Evolutionary conservation across 2,329 filamentous ascomycete genomes (phyloP).

Genomic region (Arthrobotrys musiformis): DNA sequence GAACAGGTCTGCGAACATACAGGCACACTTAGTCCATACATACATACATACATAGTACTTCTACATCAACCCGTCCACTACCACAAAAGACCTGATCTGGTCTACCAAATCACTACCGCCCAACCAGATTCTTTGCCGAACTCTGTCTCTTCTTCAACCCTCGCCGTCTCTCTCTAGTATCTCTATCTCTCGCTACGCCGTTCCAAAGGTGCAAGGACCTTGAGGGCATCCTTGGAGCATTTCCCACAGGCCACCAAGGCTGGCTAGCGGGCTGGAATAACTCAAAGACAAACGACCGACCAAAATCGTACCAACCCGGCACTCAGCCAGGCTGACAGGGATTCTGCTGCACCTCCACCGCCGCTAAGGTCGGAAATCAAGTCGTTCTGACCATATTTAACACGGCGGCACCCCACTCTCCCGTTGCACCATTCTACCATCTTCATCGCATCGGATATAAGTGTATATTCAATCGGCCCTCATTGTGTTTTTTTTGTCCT

Average conservation of each 20-base stretch:
- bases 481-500: background rate
- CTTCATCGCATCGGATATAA: constrained; percentile 8
- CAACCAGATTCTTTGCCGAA: too few species aligned
- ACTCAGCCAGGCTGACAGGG: constrained; percentile 55
- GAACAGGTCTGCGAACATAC: background rate
- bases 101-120: too few species aligned
- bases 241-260: constrained; percentile 16
- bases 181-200: constrained; percentile 7
- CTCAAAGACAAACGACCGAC: background rate
- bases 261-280: constrained; percentile 31
- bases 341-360: constrained; percentile 13
- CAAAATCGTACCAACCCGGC: constrained; percentile 44
- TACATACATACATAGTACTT: too few species aligned
- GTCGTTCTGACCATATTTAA: constrained; percentile 39
- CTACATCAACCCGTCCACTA: too few species aligned
- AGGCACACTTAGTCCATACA: background rate
- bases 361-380: constrained; percentile 38
- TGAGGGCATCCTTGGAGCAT: constrained; percentile 12
- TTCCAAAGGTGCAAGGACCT: background rate
- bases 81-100: too few species aligned
- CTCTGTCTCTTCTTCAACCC: background rate
- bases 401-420: constrained; percentile 29
- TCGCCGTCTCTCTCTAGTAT: background rate
- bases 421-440: background rate
- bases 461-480: constrained; percentile 19